Evolutionary conservation across 2,329 filamentous ascomycete species (phyloP), one percentile per base, ranked within the genome.

Genomic region (Volutella citrinella): DNA sequence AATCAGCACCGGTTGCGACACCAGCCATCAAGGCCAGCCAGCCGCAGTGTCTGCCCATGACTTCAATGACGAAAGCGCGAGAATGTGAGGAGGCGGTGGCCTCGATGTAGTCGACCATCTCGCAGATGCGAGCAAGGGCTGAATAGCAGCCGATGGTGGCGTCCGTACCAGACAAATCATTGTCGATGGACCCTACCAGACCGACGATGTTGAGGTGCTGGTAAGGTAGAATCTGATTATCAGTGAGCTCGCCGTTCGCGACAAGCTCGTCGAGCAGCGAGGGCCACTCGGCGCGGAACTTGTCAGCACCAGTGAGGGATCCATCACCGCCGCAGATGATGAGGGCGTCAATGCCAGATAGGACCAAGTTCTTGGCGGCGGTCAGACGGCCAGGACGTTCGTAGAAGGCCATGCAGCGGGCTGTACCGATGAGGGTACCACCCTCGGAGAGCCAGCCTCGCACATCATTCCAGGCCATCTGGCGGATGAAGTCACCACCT

Each of bases 301-400:
- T 83, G 70, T 98, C 93, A 34, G 93, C 93, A 57, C 93, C 93
- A 10, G 93, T 98, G 55, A 98, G 76, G 47, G 88, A 95, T 44
- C 93, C 93, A 60, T 98, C 93, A 68, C 93, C 93, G 60, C 93
- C 93, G 62, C 91, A 97, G 59, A 98, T 94, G 54, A 98, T 84
- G 52, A 98, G 74, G 34, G 93, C 93, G 60, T 98, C 89, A 49
- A 98, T 97, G 57, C 93, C 93, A 49, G 87, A 81, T 41, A 88
- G 64, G 25, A 98, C 78, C 81, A 98, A 83, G 70, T 98, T 96
- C 73, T 91, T 95, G 39, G 93, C 93, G 3, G 88, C 93, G 34
- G 72, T 76, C 40, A 95, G 66, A 46, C 93, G 84, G 13, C 93
- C 93, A 19, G 82, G 70, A 28, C 93, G 84, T 64, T 96, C 84